phyloP scores from a whole-genome alignment of 768 basidiomycete species.

The Omphalotus guepiniiformis region DNA sequence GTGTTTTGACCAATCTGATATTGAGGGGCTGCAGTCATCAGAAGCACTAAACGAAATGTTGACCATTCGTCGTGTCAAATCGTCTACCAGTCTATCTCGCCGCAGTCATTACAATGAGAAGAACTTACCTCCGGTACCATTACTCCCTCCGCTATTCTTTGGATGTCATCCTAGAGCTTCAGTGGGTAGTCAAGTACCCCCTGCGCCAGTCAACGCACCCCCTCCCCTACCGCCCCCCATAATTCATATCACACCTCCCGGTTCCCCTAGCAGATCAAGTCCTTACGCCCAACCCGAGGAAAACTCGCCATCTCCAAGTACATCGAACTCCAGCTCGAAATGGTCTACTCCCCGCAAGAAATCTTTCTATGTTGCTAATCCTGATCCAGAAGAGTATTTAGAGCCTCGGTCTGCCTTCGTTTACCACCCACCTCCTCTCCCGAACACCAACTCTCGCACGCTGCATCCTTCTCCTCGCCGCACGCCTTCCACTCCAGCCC shows the following conservation, averaged over 20 bases:
- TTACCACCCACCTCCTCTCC: constrained; percentile 28
- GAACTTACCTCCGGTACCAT: constrained; percentile 8
- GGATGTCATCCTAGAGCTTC: background rate
- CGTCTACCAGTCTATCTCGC: background rate
- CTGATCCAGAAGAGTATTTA: constrained; percentile 17
- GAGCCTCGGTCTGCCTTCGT: constrained; percentile 11
- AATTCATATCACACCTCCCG: constrained; percentile 28
- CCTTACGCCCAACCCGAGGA: background rate
- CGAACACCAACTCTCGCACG: background rate
- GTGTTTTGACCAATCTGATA: constrained; percentile 18
- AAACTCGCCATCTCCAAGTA: constrained; percentile 12
- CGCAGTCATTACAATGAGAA: background rate
- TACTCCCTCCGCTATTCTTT: background rate
- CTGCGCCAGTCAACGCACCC: background rate
- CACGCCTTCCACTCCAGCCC: constrained; percentile 4
- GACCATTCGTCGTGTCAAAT: background rate
- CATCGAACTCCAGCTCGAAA: constrained; percentile 16
- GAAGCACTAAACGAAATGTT: background rate
- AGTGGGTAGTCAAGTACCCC: too few species aligned
- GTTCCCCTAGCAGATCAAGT: constrained; percentile 16
- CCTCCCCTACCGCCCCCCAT: constrained; percentile 23
- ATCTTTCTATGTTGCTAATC: constrained; percentile 27
- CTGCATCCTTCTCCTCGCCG: constrained; percentile 2
- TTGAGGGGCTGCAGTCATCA: constrained; percentile 13
- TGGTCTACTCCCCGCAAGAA: constrained; percentile 14